phyloP scores from a whole-genome alignment of 2,329 filamentous ascomycete species.

The Phialophora verrucosa region DNA sequence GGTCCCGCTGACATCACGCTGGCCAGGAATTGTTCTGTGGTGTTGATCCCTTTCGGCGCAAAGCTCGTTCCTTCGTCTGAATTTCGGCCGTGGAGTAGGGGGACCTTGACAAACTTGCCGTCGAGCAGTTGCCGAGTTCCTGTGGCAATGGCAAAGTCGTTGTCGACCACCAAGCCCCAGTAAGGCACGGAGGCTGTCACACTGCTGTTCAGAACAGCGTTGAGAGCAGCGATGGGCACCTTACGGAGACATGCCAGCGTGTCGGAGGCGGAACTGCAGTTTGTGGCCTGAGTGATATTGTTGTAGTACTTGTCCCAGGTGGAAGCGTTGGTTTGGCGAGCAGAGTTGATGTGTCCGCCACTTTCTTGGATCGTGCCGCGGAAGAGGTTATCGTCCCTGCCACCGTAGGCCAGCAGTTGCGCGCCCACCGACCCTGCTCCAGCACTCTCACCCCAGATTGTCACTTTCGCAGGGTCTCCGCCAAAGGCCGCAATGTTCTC shows the following conservation, averaged over 20 bases:
- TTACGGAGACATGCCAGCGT: slow-evolving; percentile 70
- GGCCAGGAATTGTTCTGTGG: slow-evolving; percentile 57
- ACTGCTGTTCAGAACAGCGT: slow-evolving; percentile 56
- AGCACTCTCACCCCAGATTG: slow-evolving; percentile 47
- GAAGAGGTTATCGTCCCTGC: slow-evolving; percentile 61
- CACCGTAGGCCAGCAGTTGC: slow-evolving; percentile 61
- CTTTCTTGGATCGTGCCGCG: slow-evolving; percentile 59
- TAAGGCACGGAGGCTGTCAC: slow-evolving; percentile 21
- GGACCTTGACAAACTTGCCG: slow-evolving; percentile 68
- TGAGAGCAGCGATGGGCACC: slow-evolving; percentile 64
- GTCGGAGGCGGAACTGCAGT: slow-evolving; percentile 63
- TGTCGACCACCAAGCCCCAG: slow-evolving; percentile 48
- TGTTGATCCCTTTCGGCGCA: slow-evolving; percentile 59
- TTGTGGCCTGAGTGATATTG: slow-evolving; percentile 62
- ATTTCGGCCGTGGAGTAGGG: slow-evolving; percentile 68
- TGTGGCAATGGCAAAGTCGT: slow-evolving; percentile 54
- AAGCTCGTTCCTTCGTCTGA: slow-evolving; percentile 69
- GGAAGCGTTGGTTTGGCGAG: slow-evolving; percentile 12
- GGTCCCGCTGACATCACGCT: slow-evolving; percentile 45
- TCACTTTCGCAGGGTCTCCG: slow-evolving; percentile 46
- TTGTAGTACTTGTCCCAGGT: slow-evolving; percentile 57
- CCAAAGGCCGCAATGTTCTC: slow-evolving; percentile 48
- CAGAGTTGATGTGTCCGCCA: slow-evolving; percentile 46
- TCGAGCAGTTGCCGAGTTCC: slow-evolving; percentile 60
- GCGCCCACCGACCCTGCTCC: slow-evolving; percentile 44